Percentiles rank a stretch among this genome's conserved stretches.
Evolutionary conservation across 2,329 filamentous ascomycete genomes (phyloP).

Genomic region (Pyrenophora seminiperda): DNA sequence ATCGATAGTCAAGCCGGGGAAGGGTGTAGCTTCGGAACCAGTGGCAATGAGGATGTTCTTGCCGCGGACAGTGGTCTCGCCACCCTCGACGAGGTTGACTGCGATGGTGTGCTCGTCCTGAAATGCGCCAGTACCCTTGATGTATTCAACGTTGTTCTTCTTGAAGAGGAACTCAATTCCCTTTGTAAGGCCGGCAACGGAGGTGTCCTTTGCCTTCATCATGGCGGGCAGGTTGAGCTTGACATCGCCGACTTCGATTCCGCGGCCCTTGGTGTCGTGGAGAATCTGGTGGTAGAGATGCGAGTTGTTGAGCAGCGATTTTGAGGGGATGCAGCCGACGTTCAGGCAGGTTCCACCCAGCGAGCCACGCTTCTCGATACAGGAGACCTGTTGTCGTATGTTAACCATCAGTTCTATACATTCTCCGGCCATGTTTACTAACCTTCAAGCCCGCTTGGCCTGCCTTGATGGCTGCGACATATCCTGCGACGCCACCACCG

Average conservation of each 20-base stretch:
- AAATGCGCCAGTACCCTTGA: constrained; percentile 91
- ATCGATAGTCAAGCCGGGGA: constrained; percentile 93
- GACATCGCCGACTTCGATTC: constrained; percentile 96
- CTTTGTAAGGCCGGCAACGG: constrained; percentile 87
- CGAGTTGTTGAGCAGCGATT: constrained; percentile 99
- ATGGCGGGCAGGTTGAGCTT: constrained; percentile 93
- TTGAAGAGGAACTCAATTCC: constrained; percentile 98
- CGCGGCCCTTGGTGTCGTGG: constrained; percentile 95
- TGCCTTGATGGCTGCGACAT: constrained; percentile 98
- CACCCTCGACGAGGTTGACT: constrained; percentile 87
- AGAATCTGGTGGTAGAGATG: constrained; percentile 96
- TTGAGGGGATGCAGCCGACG: constrained; percentile 98
- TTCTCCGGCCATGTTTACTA: constrained; percentile 25
- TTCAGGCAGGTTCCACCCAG: constrained; percentile 98
- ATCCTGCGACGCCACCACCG: constrained; percentile 95
- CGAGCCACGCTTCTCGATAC: constrained; percentile 96
- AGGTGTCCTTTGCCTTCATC: constrained; percentile 98
- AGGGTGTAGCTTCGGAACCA: constrained; percentile 91
- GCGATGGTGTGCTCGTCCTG: constrained; percentile 88
- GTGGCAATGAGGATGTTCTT: constrained; percentile 99
- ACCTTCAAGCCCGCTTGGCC: constrained; percentile 97
- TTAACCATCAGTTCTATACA: constrained; percentile 12
- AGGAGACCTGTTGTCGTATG: constrained; percentile 71
- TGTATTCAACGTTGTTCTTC: constrained; percentile 98
- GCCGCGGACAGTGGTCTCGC: constrained; percentile 81